Evolutionary conservation across 352 stramenopile genomes (phyloP).

Genomic region (Bremia lactucae): DNA sequence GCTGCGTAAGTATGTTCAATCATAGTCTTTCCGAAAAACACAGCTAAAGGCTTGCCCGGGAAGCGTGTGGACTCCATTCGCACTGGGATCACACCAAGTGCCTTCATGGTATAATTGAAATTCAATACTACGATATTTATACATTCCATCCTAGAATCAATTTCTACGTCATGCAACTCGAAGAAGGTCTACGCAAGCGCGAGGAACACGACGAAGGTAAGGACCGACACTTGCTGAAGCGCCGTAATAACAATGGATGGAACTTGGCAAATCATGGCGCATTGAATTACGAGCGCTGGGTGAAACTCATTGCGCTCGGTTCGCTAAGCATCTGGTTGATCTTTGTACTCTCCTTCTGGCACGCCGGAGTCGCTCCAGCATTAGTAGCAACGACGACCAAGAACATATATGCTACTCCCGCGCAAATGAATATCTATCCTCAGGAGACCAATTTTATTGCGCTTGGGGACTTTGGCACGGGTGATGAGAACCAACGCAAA

Average conservation of each 20-base stretch:
- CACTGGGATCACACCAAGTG: conserved; percentile 69
- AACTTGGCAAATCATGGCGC: conserved; percentile 12
- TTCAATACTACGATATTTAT: conserved; percentile 3
- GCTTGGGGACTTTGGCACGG: conserved; percentile 76
- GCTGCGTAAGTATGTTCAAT: conserved; percentile 77
- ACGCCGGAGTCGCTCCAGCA: conserved; percentile 2
- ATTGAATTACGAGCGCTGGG: conserved; percentile 43
- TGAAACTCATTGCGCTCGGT: conserved; percentile 40
- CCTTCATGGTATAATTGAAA: conserved; percentile 29
- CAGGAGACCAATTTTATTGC: conserved; percentile 64
- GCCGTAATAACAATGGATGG: conserved; percentile 14
- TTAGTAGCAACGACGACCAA: conserved; percentile 1
- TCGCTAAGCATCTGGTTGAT: conserved; percentile 49
- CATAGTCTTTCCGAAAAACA: conserved; percentile 76
- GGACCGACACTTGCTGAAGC: conserved; percentile 32
- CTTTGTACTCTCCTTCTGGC: conserved; percentile 50
- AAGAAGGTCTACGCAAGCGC: conserved; percentile 33
- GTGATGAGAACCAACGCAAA: conserved; percentile 41
- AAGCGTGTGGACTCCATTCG: conserved; percentile 66
- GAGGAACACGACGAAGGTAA: conserved; percentile 46
- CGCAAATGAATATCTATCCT: conserved; percentile 36
- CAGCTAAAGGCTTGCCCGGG: conserved; percentile 58
- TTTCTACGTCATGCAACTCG: conserved; percentile 40
- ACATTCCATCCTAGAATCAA: no score
- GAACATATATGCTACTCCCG: conserved; percentile 10